Evolutionary conservation across 345 rosid genomes (phyloP).

Genomic region (Hibiscus trionum): DNA sequence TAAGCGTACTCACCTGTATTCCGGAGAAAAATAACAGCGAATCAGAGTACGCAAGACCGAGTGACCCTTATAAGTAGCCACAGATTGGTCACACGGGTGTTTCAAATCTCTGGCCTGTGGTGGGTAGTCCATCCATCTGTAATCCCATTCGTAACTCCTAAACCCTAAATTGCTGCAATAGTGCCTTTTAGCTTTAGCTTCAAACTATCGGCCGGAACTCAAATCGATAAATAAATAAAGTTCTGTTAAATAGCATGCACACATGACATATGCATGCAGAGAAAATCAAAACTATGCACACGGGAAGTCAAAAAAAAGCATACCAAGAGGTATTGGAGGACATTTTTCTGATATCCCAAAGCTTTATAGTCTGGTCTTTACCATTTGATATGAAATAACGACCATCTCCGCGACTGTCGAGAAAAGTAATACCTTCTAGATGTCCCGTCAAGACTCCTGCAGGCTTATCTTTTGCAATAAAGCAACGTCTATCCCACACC

Average conservation of each 20-base stretch:
- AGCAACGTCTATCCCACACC: constrained; percentile 87
- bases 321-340: constrained; percentile 41
- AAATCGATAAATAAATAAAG: not conserved
- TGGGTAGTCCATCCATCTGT: constrained; percentile 95
- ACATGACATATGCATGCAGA: not conserved
- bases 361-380: constrained; percentile 88
- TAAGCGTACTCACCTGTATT: constrained; percentile 42
- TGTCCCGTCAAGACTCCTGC: constrained; percentile 85
- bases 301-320: constrained; percentile 13
- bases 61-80: constrained; percentile 78
- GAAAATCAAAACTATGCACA: not conserved
- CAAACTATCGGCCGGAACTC: not conserved
- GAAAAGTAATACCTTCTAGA: constrained; percentile 79
- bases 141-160: constrained; percentile 78
- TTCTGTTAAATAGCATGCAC: not conserved
- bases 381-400: constrained; percentile 89
- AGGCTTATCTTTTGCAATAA: constrained; percentile 53
- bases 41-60: constrained; percentile 86
- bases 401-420: constrained; percentile 92
- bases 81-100: constrained; percentile 74
- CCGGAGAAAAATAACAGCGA: constrained; percentile 92
- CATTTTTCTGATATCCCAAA: constrained; percentile 96
- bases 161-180: constrained; percentile 36
- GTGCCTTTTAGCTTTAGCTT: not conserved
- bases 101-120: constrained; percentile 51